Evolutionary conservation across 768 basidiomycete genomes (phyloP), one percentile per base, ranked within the genome.

Genomic region (Psilocybe subaeruginosa): DNA sequence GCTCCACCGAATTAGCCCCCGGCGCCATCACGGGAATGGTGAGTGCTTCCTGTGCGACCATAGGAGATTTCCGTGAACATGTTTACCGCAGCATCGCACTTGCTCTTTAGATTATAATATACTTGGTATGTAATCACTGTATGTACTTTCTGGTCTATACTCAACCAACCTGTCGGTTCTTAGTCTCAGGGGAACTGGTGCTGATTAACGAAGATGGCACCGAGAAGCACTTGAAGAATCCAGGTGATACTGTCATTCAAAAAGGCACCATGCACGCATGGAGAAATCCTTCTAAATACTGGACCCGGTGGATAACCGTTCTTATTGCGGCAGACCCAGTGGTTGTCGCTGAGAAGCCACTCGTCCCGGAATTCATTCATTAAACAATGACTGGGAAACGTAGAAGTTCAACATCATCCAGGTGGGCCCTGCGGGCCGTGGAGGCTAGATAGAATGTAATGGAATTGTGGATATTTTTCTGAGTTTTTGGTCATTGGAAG

Each of bases 61-160:
- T 19, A 54, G 27, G 23, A 50, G 14, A 19, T 9, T 23, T 46
- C 41, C 19, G 29, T 33, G 31, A 54, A 56, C 56, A 30, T 50
- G 37, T 39, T 52, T 55, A 11, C 50, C 53, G 35, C 53, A 79
- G 75, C 76, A 79, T 68, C 78, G 85, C 30, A 87, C 86, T 8
- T 77, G 77, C 33, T 86, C 87, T 14, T 66, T 88, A 58, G 87
- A 89, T 66, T 83, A 85, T 66, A 87, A 89, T 64, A 82, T 87
- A 27, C 74, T 87, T 12, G 74, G 85, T 85, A 60, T 62, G 81
- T 64, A 37, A 46, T 51, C n/a, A 37, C 39, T 27, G 51, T 12
- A 8, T 14, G 7, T 3, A 16, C 31, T 17, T 46, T 12, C n/a
- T 7, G 9, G 12, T 27, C 27, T 27, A n/a, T 35, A 8, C 19